These are phyloP conservation scores for Pholiota adiposa DNA, from an alignment of 1,284 basidiomycete species.

Conservation along the genomic window DNA sequence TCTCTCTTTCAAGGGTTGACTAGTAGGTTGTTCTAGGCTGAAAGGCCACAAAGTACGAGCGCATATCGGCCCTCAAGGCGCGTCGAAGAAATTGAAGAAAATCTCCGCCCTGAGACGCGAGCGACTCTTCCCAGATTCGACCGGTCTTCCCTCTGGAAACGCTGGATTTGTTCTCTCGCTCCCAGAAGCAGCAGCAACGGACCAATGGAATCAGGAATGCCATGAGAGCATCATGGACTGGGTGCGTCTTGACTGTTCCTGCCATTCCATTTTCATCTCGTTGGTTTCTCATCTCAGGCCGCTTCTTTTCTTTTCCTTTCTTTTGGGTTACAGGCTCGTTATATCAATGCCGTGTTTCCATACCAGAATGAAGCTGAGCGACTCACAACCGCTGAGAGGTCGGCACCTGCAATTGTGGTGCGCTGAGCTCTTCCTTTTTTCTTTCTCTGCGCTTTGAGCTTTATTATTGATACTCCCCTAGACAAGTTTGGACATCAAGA, in stretches of 20 bases:
- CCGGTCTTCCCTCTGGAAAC: not conserved
- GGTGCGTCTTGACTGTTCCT: not conserved
- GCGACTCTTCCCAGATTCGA: not conserved
- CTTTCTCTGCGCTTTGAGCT: not conserved
- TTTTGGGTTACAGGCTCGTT: too few relatives aligned
- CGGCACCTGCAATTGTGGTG: not conserved
- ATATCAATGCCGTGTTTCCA: too few relatives aligned
- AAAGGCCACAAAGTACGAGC: not conserved
- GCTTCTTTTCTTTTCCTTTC: too few relatives aligned
- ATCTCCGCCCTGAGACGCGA: not conserved
- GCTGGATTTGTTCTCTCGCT: not conserved
- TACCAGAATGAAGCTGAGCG: too few relatives aligned
- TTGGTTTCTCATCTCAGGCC: not conserved
- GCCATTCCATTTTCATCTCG: not conserved
- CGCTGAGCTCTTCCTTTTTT: not conserved
- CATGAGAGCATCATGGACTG: not conserved
- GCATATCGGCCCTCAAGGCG: not conserved
- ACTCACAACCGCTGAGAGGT: too few relatives aligned
- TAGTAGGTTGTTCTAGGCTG: not conserved
- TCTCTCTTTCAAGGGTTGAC: not conserved
- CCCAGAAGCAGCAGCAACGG: not conserved
- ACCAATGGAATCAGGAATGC: not conserved
- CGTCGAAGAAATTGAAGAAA: not conserved
- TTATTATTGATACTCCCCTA: not conserved
- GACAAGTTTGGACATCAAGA: not conserved